Evolutionary conservation across 2,329 filamentous ascomycete species (phyloP).

Genomic region (Xylaria sp.): DNA sequence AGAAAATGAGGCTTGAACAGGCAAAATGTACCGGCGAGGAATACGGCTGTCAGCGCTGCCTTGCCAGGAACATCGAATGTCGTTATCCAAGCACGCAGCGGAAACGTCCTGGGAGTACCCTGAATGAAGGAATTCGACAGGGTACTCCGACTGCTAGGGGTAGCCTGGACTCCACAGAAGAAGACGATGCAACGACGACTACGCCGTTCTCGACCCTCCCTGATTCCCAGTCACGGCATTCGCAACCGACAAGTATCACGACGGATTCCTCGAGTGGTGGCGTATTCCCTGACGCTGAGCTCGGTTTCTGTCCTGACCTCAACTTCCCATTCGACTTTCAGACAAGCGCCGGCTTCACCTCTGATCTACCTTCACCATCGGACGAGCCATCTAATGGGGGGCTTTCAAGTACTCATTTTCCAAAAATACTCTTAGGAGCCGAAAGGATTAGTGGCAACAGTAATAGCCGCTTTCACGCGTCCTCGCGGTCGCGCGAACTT

Average conservation of each 20-base stretch:
- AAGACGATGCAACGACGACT: background rate
- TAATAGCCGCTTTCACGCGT: background rate
- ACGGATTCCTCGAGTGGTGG: background rate
- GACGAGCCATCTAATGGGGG: background rate
- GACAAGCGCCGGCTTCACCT: background rate
- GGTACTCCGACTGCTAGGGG: background rate
- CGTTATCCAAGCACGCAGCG: background rate
- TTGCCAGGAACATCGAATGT: slow-evolving; percentile 7
- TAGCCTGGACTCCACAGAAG: background rate
- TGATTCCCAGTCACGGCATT: background rate
- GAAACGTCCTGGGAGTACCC: background rate
- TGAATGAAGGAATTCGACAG: background rate
- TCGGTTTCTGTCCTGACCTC: background rate
- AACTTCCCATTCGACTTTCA: background rate
- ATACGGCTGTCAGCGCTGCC: slow-evolving; percentile 9
- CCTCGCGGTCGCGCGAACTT: background rate
- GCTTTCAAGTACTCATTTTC: background rate
- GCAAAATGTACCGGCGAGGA: slow-evolving; percentile 10
- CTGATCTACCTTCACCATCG: background rate
- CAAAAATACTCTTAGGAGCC: background rate
- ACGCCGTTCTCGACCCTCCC: background rate
- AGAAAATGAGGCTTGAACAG: background rate
- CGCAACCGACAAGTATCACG: background rate
- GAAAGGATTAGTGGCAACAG: background rate
- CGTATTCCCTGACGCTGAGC: background rate